Percentiles rank a stretch among this genome's conserved stretches.
phyloP scores from a whole-genome alignment of 2,329 filamentous ascomycete species.

The Aspergillus sp. region DNA sequence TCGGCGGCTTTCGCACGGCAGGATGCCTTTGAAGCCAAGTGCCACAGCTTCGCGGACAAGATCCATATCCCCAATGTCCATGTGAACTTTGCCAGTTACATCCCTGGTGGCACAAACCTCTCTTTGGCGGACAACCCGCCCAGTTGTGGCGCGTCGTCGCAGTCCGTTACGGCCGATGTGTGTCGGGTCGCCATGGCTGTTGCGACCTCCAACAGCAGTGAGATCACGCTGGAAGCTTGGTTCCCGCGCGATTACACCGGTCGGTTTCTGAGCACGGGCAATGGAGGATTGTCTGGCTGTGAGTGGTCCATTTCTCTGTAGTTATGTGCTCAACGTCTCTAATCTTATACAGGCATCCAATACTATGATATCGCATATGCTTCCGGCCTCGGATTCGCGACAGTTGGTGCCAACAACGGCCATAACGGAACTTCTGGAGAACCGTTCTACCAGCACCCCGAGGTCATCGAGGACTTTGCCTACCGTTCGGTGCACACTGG shows the following conservation, averaged over 20 bases:
- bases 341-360: conserved; percentile 36
- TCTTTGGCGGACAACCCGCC: conserved; percentile 36
- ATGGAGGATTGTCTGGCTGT: conserved; percentile 50
- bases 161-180: conserved; percentile 35
- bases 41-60: conserved; percentile 21
- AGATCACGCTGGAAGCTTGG: conserved; percentile 49
- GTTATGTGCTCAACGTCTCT: not conserved
- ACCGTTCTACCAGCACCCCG: conserved; percentile 46
- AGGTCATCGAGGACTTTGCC: conserved; percentile 49
- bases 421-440: conserved; percentile 49
- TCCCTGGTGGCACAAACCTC: conserved; percentile 37
- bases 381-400: conserved; percentile 42
- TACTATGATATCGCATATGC: conserved; percentile 47
- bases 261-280: conserved; percentile 48
- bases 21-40: conserved; percentile 25
- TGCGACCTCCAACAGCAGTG: conserved; percentile 42
- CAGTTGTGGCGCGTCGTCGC: conserved; percentile 32
- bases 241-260: conserved; percentile 46
- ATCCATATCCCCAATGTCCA: conserved; percentile 28
- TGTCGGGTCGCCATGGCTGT: conserved; percentile 45
- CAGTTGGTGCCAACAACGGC: conserved; percentile 50
- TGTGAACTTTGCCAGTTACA: conserved; percentile 32
- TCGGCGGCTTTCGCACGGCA: conserved; percentile 20
- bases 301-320: conserved; percentile 12
- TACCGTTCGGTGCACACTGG: conserved; percentile 45